Conservation (phyloP, 2,329 filamentous ascomycete genomes). For the Paramyrothecium sp. region DNA sequence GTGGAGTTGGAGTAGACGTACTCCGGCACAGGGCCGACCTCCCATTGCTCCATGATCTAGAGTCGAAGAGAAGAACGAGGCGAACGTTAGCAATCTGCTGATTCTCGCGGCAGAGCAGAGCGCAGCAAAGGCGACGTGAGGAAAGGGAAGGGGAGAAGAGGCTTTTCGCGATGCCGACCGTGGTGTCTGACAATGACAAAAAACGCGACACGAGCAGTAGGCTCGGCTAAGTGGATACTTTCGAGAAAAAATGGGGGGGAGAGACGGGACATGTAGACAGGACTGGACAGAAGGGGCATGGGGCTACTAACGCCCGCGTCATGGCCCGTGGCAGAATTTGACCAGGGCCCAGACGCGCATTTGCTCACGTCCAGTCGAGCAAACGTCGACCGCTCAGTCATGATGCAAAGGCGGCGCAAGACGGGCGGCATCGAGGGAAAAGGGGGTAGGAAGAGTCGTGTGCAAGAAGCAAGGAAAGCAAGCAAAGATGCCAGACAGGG, state of each 20-base stretch:
- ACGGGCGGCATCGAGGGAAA: too few relatives aligned
- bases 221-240: neutral
- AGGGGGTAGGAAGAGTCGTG: too few relatives aligned
- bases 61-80: slow-evolving; percentile 14
- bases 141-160: neutral
- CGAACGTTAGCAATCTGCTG: neutral
- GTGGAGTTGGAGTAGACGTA: slow-evolving; percentile 56
- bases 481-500: too few relatives aligned
- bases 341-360: neutral
- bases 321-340: neutral
- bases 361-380: neutral
- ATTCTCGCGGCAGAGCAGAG: neutral
- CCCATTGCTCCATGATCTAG: slow-evolving; percentile 63
- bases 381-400: neutral
- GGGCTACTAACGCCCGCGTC: neutral
- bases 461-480: slow-evolving; percentile 5
- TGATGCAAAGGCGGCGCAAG: slow-evolving; percentile 10
- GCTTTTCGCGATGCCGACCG: neutral
- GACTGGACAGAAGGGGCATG: neutral
- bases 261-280: neutral
- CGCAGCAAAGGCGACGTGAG: neutral
- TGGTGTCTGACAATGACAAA: neutral
- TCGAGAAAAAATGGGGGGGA: neutral
- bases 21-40: slow-evolving; percentile 59
- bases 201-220: neutral